Evolutionary conservation across 805 yeast species (phyloP), one percentile per base, ranked within the genome.

Genomic region (Wickerhamomyces rabaulensis): DNA sequence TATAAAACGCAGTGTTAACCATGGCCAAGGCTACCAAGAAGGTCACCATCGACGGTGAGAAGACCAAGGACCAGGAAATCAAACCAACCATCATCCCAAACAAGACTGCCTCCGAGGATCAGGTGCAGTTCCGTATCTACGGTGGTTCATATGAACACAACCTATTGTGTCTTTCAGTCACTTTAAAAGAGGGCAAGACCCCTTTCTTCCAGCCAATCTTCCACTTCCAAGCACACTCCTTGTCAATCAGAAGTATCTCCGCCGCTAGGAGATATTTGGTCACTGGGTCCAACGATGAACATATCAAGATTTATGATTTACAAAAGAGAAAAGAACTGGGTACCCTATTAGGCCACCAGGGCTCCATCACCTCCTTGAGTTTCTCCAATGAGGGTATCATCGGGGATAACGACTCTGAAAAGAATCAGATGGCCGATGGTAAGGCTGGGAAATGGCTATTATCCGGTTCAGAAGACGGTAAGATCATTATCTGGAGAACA

Each of bases 121-220:
- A 46, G 15, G 53, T 55, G 44, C 76, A 73, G 56, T 85, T 92
- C 55, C 75, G 99, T 62, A 81, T 94, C 21, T 77, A 92, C 57
- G 95, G 88, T 12, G 99, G 99, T 22, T 90, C 97, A 0, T 94
- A 94, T 59, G 99, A 94, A 68, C 99, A 94, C 68, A 88, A 90
- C 52, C 67, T 94, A 41, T 69, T 91, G 37, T 90, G 97, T 71
- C 73, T 90, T 15, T 87, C 97, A 1, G 69, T 88, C 39, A 75
- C 82, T n/a, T 57, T 88, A 22, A 76, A 80, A 2, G 51, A 60
- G n/a, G 65, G 54, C 19, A 67, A 66, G 44, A 70, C 75, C 9
- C 82, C 90, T 1, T 73, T 87, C 9, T 94, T 94, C 69, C 90
- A 89, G 40, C 96, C 98, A 3, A 83, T 94, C 39, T 94, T 94